Percentiles rank a stretch among this genome's conserved stretches.
phyloP scores from a whole-genome alignment of 2,329 filamentous ascomycete genomes.

The Beauveria brongniartii region DNA sequence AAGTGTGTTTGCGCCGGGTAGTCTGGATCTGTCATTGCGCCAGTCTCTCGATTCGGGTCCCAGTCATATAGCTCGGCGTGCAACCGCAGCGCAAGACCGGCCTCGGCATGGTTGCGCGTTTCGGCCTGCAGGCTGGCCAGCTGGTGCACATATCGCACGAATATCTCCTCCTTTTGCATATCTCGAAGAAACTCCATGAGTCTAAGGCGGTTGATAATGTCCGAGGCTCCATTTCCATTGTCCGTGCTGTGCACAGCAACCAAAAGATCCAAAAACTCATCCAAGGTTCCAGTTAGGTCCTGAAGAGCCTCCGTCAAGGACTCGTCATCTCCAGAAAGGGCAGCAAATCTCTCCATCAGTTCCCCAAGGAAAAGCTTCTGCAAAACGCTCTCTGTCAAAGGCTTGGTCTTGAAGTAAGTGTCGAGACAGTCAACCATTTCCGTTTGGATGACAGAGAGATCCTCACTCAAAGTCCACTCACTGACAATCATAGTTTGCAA shows the following conservation, averaged over 20 bases:
- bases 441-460: slow-evolving; percentile 83
- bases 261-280: slow-evolving; percentile 84
- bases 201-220: slow-evolving; percentile 79
- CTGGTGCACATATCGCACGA: slow-evolving; percentile 91
- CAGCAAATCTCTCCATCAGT: slow-evolving; percentile 71
- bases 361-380: slow-evolving; percentile 91
- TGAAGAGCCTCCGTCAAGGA: slow-evolving; percentile 68
- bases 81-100: slow-evolving; percentile 77
- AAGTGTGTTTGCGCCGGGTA: slow-evolving; percentile 81
- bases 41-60: slow-evolving; percentile 63
- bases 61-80: slow-evolving; percentile 92
- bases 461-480: slow-evolving; percentile 93
- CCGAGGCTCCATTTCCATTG: slow-evolving; percentile 62
- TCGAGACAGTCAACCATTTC: slow-evolving; percentile 96
- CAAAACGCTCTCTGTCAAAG: slow-evolving; percentile 76
- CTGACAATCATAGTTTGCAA: slow-evolving; percentile 97
- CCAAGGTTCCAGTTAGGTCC: slow-evolving; percentile 73
- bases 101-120: slow-evolving; percentile 74
- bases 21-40: slow-evolving; percentile 62
- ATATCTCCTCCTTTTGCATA: slow-evolving; percentile 96
- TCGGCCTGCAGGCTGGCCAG: slow-evolving; percentile 70
- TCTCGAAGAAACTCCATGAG: slow-evolving; percentile 95
- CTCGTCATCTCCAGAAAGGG: slow-evolving; percentile 57
- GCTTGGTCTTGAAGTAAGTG: slow-evolving; percentile 79
- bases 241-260: slow-evolving; percentile 81